These are phyloP conservation scores for Myriosclerotinia curreyana DNA, from an alignment of 2,329 filamentous ascomycete species.

Conservation along the genomic window DNA sequence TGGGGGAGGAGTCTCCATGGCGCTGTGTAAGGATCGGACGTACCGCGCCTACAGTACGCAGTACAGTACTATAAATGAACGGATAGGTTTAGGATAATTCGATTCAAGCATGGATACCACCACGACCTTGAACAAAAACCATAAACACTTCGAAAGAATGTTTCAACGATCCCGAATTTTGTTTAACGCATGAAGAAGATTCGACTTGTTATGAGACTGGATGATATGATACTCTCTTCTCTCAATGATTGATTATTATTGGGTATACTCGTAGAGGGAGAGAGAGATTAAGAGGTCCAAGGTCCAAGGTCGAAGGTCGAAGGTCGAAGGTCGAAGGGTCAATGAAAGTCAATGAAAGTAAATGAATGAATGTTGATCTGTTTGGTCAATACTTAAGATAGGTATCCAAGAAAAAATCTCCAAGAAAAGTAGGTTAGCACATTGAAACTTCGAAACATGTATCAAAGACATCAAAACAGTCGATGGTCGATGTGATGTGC, in stretches of 20 bases:
- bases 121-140: slow-evolving; percentile 25
- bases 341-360: no score
- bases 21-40: slow-evolving; percentile 27
- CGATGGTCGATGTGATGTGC: not conserved
- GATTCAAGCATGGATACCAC: slow-evolving; percentile 33
- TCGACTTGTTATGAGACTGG: slow-evolving; percentile 6
- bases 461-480: slow-evolving; percentile 3
- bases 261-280: not conserved
- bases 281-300: not conserved
- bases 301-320: not conserved
- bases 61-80: slow-evolving; percentile 12
- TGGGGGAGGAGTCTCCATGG: slow-evolving; percentile 37
- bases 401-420: not conserved
- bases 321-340: no score
- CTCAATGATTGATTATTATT: not conserved
- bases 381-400: not conserved
- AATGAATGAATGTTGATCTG: slow-evolving; percentile 10
- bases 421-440: not conserved
- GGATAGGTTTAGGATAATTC: slow-evolving; percentile 25
- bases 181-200: slow-evolving; percentile 3
- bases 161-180: slow-evolving; percentile 29
- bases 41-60: slow-evolving; percentile 24
- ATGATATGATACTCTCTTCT: no score
- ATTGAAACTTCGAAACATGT: no score
- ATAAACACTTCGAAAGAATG: slow-evolving; percentile 26